A percentile compares a stretch with the other conserved stretches of the same genome.
phyloP scores from a whole-genome alignment of 148 eudicot species.

The Amaranthus palmeri region DNA sequence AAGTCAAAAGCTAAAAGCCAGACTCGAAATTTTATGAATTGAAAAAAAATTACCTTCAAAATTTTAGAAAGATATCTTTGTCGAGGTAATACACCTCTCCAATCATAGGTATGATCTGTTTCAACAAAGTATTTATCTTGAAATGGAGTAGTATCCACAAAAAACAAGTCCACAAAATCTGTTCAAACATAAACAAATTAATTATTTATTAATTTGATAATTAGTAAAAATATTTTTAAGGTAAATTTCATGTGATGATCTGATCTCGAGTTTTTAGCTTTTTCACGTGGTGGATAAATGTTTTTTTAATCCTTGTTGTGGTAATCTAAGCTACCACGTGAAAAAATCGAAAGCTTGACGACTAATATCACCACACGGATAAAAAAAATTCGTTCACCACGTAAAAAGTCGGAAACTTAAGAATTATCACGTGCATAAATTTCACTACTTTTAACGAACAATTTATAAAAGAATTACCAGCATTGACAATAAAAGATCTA shows the following conservation, averaged over 20 bases:
- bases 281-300: too few species aligned
- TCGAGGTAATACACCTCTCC: constrained; percentile 60
- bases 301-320: too few species aligned
- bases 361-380: too few species aligned
- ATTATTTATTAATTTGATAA: background rate
- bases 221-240: background rate
- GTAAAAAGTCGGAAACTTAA: too few species aligned
- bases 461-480: constrained; percentile 38
- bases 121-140: constrained; percentile 49
- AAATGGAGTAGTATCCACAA: constrained; percentile 79
- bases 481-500: constrained; percentile 57
- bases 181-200: constrained; percentile 11
- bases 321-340: too few species aligned
- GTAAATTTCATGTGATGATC: background rate
- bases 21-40: too few species aligned
- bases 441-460: too few species aligned
- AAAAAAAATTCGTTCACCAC: too few species aligned
- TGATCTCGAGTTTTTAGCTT: too few species aligned
- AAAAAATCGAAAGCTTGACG: too few species aligned
- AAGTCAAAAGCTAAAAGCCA: background rate
- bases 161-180: constrained; percentile 66
- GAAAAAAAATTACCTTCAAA: constrained; percentile 32
- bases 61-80: constrained; percentile 36
- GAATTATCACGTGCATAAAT: too few species aligned
- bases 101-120: constrained; percentile 51